These are phyloP conservation scores for Cercospora sesami DNA, from an alignment of 2,329 filamentous ascomycete species.

Conservation along the genomic window DNA sequence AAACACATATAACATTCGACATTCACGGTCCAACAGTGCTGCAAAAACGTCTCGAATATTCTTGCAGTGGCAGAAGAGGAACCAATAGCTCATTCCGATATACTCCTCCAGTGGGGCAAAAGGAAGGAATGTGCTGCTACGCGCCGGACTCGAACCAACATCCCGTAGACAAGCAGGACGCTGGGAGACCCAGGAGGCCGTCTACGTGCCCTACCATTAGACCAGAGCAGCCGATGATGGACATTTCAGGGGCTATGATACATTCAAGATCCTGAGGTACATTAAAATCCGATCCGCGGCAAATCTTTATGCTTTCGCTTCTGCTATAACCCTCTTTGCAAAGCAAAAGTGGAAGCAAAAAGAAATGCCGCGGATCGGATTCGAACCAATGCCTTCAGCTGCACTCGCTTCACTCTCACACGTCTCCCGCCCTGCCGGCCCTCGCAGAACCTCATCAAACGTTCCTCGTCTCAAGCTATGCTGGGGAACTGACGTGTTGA, in stretches of 20 bases:
- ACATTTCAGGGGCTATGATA: neutral
- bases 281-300: neutral
- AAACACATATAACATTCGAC: neutral
- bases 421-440: conserved; percentile 4
- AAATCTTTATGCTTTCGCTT: neutral
- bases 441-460: neutral
- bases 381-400: conserved; percentile 6
- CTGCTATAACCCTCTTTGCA: neutral
- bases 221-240: neutral
- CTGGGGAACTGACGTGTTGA: conserved; percentile 7
- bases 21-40: neutral
- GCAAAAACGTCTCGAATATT: neutral
- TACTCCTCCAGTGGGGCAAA: neutral
- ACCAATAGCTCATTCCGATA: neutral
- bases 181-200: neutral
- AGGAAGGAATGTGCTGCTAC: neutral
- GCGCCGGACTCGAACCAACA: neutral
- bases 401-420: conserved; percentile 5
- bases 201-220: neutral
- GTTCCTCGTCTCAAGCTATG: conserved; percentile 5
- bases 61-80: neutral
- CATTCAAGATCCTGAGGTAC: neutral
- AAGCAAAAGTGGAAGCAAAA: neutral
- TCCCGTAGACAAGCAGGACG: neutral
- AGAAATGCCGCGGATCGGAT: neutral